Evolutionary conservation across 2,329 filamentous ascomycete species (phyloP).

Genomic region (Onygena corvina): DNA sequence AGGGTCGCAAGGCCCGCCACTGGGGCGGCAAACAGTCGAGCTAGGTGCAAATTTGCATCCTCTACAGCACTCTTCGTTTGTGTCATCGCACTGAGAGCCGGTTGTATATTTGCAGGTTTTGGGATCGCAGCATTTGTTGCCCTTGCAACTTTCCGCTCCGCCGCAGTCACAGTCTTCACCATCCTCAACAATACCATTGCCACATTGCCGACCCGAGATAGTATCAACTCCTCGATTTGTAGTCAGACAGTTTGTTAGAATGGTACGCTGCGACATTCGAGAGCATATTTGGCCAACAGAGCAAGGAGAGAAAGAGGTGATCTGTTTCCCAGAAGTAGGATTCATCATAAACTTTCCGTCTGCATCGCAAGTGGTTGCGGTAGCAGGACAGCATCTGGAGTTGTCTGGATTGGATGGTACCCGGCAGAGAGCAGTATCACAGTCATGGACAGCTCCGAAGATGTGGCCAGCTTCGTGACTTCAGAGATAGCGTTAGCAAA

Average conservation of each 20-base stretch:
- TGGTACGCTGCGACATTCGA: constrained; percentile 62
- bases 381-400: constrained; percentile 72
- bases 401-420: constrained; percentile 48
- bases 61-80: constrained; percentile 38
- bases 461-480: constrained; percentile 80
- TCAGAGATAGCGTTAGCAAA: background rate
- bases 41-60: constrained; percentile 37
- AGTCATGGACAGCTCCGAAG: constrained; percentile 92
- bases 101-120: constrained; percentile 72
- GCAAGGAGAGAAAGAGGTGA: constrained; percentile 75
- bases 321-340: constrained; percentile 62
- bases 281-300: constrained; percentile 89
- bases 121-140: constrained; percentile 72
- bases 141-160: constrained; percentile 55
- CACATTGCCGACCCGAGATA: constrained; percentile 73
- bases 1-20: constrained; percentile 72
- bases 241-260: constrained; percentile 66
- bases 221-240: constrained; percentile 74
- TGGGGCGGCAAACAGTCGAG: constrained; percentile 66
- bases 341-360: constrained; percentile 86
- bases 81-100: constrained; percentile 59
- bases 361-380: constrained; percentile 56
- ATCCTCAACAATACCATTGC: constrained; percentile 89
- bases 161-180: constrained; percentile 97
- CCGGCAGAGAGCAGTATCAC: constrained; percentile 54